Conservation (phyloP, 2,329 filamentous ascomycete genomes). For the Colletotrichum plurivorum region DNA sequence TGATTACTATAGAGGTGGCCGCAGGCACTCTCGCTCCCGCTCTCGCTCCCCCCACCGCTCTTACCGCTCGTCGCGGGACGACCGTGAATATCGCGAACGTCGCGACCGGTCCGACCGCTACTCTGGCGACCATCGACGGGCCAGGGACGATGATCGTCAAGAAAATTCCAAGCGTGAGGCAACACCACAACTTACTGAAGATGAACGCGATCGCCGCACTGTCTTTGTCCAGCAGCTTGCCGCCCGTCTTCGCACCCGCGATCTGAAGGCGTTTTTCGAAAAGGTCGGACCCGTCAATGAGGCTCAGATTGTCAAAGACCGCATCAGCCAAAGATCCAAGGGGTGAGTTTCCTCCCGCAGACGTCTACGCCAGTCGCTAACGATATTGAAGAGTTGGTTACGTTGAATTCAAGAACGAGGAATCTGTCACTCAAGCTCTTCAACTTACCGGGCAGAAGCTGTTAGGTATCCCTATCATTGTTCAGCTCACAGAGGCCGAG, state of each 20-base stretch:
- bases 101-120: constrained; percentile 58
- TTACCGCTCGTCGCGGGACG: constrained; percentile 67
- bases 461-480: constrained; percentile 98
- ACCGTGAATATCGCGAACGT: constrained; percentile 70
- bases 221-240: constrained; percentile 99
- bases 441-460: constrained; percentile 99
- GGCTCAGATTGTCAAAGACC: constrained; percentile 98
- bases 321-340: constrained; percentile 96
- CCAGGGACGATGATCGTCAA: constrained; percentile 64
- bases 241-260: constrained; percentile 90
- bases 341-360: constrained; percentile 75
- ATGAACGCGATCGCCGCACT: constrained; percentile 95
- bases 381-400: constrained; percentile 85
- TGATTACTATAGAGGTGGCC: constrained; percentile 74
- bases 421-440: constrained; percentile 92
- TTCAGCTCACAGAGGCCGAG: constrained; percentile 97
- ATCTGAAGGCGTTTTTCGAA: constrained; percentile 95
- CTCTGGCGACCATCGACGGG: constrained; percentile 63
- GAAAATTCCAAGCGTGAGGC: constrained; percentile 60
- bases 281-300: constrained; percentile 95
- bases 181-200: constrained; percentile 86
- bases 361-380: constrained; percentile 52
- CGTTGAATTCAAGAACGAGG: constrained; percentile 98
- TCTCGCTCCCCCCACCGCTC: constrained; percentile 79
- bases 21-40: constrained; percentile 72